phyloP scores from a whole-genome alignment of 2,329 filamentous ascomycete species.

The Penicillium sp. region DNA sequence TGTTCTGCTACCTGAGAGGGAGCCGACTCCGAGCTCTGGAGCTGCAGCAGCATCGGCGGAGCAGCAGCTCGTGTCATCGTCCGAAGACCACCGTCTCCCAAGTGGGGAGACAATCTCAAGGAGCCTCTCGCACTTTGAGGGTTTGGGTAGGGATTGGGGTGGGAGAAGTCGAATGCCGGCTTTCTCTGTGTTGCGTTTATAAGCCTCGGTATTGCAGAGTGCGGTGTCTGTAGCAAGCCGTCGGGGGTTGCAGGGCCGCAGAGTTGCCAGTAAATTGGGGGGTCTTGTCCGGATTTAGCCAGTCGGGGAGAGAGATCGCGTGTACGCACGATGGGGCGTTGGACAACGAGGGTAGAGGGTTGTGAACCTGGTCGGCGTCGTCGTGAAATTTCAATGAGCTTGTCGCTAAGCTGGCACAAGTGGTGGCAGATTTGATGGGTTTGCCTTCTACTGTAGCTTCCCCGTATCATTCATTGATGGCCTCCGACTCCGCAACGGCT shows the following conservation, averaged over 20 bases:
- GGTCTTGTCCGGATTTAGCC: constrained; percentile 7
- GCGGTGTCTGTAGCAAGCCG: constrained; percentile 6
- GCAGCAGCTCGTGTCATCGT: constrained; percentile 58
- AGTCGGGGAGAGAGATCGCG: constrained; percentile 6
- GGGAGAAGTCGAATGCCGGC: background rate
- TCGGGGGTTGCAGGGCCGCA: constrained; percentile 1
- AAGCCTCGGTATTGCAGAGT: background rate
- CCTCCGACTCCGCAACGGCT: constrained; percentile 12
- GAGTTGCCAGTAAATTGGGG: background rate
- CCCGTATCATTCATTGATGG: background rate
- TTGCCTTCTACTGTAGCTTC: background rate
- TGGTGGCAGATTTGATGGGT: background rate
- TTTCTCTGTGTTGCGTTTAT: background rate
- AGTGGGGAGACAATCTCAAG: constrained; percentile 15
- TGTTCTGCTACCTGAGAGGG: constrained; percentile 48
- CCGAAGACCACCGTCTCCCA: constrained; percentile 34
- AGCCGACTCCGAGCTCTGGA: constrained; percentile 54
- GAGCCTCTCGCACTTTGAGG: constrained; percentile 1
- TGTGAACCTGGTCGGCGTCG: background rate
- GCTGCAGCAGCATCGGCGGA: constrained; percentile 58
- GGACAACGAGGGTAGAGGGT: background rate
- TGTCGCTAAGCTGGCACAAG: background rate
- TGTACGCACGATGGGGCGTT: constrained; percentile 1
- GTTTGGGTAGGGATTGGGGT: background rate
- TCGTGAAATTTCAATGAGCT: background rate